Evolutionary conservation across 257 asterid genomes (phyloP).

Genomic region (Solanum appendiculatum): DNA sequence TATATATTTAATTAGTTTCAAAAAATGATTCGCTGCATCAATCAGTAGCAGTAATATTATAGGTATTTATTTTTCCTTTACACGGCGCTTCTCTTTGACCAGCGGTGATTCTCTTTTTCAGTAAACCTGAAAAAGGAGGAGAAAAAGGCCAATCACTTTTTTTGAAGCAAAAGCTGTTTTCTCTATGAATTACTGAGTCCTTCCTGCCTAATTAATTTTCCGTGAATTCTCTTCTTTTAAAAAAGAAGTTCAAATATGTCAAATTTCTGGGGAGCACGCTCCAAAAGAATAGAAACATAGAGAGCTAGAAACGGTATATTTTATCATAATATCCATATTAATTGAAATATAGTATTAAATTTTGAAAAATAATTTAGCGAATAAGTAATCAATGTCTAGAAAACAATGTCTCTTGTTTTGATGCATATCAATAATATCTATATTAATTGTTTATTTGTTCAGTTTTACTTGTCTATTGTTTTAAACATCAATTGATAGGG

Average conservation of each 20-base stretch:
- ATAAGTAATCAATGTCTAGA: no score
- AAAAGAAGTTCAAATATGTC: not conserved
- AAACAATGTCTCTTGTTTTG: no score
- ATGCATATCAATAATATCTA: no score
- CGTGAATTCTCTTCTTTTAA: not conserved
- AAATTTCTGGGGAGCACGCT: not conserved
- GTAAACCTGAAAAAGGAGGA: not conserved
- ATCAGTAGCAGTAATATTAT: not conserved
- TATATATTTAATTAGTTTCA: not conserved
- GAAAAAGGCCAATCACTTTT: not conserved
- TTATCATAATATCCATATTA: no score
- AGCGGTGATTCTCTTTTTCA: not conserved
- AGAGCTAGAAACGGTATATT: not conserved
- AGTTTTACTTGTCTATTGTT: no score
- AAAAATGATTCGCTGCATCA: no score
- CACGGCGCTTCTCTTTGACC: not conserved
- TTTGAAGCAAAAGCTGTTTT: not conserved
- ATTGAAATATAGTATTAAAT: no score
- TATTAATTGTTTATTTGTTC: no score
- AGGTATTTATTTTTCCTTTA: not conserved
- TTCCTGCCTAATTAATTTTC: not conserved
- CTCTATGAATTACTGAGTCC: not conserved
- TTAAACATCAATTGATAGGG: no score
- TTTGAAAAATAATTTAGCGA: no score
- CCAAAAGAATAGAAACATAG: not conserved